Conservation (phyloP, 164 flowering plant species). For the Chloranthus sessilifolius region DNA sequence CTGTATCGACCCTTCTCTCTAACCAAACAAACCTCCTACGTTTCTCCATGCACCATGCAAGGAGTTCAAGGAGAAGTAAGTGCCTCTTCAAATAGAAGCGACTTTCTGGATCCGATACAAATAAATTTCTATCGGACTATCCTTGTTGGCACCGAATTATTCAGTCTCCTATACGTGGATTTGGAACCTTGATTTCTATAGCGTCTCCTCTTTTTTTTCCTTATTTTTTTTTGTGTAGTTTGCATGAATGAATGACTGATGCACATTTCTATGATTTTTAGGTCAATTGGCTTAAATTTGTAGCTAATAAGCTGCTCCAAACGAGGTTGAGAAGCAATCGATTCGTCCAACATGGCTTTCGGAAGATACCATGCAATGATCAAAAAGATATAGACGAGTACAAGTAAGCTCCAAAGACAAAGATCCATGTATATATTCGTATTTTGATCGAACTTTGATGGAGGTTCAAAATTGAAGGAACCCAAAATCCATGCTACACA, state of each 20-base stretch:
- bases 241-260: slow-evolving; percentile 1
- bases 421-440: too few relatives aligned
- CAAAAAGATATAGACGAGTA: slow-evolving; percentile 25
- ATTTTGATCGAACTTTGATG: too few relatives aligned
- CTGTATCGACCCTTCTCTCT: slow-evolving; percentile 12
- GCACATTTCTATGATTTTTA: slow-evolving; percentile 12
- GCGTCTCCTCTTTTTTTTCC: background rate
- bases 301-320: slow-evolving; percentile 48
- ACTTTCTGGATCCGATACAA: too few relatives aligned
- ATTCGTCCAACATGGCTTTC: slow-evolving; percentile 21
- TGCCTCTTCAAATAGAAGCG: too few relatives aligned
- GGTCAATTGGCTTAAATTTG: slow-evolving; percentile 67
- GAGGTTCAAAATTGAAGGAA: too few relatives aligned
- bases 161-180: too few relatives aligned
- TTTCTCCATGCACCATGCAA: slow-evolving; percentile 20
- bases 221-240: background rate
- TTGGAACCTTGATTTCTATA: background rate
- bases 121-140: too few relatives aligned
- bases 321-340: slow-evolving; percentile 45
- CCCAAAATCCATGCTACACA: too few relatives aligned
- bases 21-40: slow-evolving; percentile 3
- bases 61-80: slow-evolving; percentile 30
- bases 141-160: too few relatives aligned
- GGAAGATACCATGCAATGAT: slow-evolving; percentile 11
- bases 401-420: slow-evolving; percentile 46